These are phyloP conservation scores for Larix kaempferi DNA, from an alignment of 75 land plant genomes.

Conservation along the genomic window DNA sequence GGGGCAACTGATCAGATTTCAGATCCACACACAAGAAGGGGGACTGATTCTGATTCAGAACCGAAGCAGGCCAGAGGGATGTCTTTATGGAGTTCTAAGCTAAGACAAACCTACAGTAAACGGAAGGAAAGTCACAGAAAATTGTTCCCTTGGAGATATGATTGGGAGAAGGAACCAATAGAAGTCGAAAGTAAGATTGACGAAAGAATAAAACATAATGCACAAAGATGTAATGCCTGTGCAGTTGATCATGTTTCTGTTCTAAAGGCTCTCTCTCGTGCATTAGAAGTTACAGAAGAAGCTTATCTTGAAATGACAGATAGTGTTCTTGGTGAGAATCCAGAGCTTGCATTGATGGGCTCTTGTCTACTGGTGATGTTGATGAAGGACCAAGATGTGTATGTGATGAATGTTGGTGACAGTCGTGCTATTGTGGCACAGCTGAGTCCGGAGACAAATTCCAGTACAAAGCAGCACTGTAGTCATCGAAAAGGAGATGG, in stretches of 20 bases:
- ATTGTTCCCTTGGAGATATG: constrained; percentile 46
- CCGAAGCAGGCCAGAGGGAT: constrained; percentile 18
- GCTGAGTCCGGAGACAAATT: constrained; percentile 19
- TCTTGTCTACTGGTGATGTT: constrained; percentile 91
- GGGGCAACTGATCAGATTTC: constrained; percentile 6
- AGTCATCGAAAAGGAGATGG: neutral
- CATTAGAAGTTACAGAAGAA: constrained; percentile 72
- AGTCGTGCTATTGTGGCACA: constrained; percentile 97
- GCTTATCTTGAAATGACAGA: constrained; percentile 93
- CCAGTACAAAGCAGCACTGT: constrained; percentile 4
- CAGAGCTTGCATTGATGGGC: constrained; percentile 96
- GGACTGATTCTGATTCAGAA: constrained; percentile 18
- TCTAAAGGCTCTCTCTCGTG: constrained; percentile 69
- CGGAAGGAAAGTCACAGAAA: constrained; percentile 35
- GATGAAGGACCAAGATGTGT: constrained; percentile 98
- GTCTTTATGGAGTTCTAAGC: constrained; percentile 37
- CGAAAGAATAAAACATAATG: constrained; percentile 5
- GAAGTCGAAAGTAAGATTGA: constrained; percentile 19
- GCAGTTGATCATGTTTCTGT: constrained; percentile 71
- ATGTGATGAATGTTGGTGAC: constrained; percentile 98
- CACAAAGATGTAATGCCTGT: constrained; percentile 27
- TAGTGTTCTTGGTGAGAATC: constrained; percentile 64
- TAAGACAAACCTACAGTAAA: constrained; percentile 45
- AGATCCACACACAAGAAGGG: neutral
- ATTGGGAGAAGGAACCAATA: constrained; percentile 48